phyloP scores from a whole-genome alignment of 495 filamentous ascomycete genomes.

The Daldinia vernicosa region DNA sequence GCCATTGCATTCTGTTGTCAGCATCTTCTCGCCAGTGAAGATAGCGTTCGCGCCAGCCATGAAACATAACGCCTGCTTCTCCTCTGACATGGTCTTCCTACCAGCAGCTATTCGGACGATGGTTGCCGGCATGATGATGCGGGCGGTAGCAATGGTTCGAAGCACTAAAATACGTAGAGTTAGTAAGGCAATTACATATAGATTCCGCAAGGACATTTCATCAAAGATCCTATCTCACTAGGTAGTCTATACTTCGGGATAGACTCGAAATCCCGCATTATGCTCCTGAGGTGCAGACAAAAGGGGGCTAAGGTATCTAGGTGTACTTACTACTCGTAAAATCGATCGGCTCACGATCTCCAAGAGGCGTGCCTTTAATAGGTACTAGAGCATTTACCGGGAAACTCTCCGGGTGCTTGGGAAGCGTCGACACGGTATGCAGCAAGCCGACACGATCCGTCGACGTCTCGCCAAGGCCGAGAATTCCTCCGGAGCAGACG shows the following conservation, averaged over 20 bases:
- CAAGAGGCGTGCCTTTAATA: slow-evolving; percentile 84
- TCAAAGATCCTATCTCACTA: no score
- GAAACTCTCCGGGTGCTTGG: slow-evolving; percentile 81
- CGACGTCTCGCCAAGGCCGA: slow-evolving; percentile 78
- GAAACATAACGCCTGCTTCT: slow-evolving; percentile 85
- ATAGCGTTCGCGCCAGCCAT: slow-evolving; percentile 87
- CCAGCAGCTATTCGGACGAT: slow-evolving; percentile 86
- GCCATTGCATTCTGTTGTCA: slow-evolving; percentile 86
- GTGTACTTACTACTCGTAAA: slow-evolving; percentile 63
- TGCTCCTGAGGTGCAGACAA: background rate
- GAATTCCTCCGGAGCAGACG: slow-evolving; percentile 84
- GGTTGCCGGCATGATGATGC: slow-evolving; percentile 78
- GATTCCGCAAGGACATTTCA: background rate
- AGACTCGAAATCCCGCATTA: no score
- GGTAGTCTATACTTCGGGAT: no score
- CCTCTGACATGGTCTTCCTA: slow-evolving; percentile 77
- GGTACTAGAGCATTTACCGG: slow-evolving; percentile 87
- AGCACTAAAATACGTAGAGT: slow-evolving; percentile 53
- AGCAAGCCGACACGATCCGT: slow-evolving; percentile 81
- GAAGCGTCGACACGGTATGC: slow-evolving; percentile 78
- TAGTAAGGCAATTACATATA: background rate
- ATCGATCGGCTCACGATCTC: slow-evolving; percentile 71
- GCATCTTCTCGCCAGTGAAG: slow-evolving; percentile 92
- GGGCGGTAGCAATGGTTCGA: slow-evolving; percentile 80
- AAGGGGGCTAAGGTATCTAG: slow-evolving; percentile 29